Evolutionary conservation across 2,329 filamentous ascomycete genomes (phyloP).

Genomic region (Aplosporella prunicola): DNA sequence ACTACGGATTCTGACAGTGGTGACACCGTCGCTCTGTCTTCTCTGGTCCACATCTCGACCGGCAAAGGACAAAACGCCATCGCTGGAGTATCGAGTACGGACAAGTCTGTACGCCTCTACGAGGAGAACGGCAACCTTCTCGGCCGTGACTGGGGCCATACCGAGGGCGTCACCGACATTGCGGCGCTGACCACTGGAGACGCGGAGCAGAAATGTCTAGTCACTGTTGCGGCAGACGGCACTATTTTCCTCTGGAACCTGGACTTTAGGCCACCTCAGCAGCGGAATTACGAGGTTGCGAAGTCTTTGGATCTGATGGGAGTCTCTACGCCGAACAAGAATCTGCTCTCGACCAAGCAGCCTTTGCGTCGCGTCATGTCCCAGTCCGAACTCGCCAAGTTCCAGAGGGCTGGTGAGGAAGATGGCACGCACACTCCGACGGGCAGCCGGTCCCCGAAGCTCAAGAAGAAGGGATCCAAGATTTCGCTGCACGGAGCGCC

Average conservation of each 20-base stretch:
- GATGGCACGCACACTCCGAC: conserved; percentile 27
- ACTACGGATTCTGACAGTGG: conserved; percentile 69
- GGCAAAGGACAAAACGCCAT: conserved; percentile 56
- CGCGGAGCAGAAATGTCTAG: conserved; percentile 39
- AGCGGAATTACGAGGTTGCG: conserved; percentile 22
- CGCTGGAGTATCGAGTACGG: conserved; percentile 82
- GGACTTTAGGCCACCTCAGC: conserved; percentile 18
- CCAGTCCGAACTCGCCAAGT: conserved; percentile 75
- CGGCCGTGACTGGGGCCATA: conserved; percentile 89
- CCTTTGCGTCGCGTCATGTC: conserved; percentile 80
- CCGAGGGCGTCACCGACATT: conserved; percentile 82
- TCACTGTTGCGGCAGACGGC: conserved; percentile 42
- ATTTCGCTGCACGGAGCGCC: conserved; percentile 36
- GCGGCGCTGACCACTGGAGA: conserved; percentile 39
- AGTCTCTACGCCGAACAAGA: conserved; percentile 21
- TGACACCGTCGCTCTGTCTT: conserved; percentile 77
- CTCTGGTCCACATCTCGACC: conserved; percentile 54
- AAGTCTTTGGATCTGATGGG: conserved; percentile 29
- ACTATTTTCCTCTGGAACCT: conserved; percentile 42
- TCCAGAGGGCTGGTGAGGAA: conserved; percentile 45
- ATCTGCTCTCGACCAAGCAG: conserved; percentile 42
- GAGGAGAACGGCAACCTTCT: conserved; percentile 71
- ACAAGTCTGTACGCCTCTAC: conserved; percentile 91
- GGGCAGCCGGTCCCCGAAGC: conserved; percentile 38
- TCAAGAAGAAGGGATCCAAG: conserved; percentile 48